Base-by-base conservation (phyloP, 148 eudicot genomes). In the Rhododendron williamsianum region DNA sequence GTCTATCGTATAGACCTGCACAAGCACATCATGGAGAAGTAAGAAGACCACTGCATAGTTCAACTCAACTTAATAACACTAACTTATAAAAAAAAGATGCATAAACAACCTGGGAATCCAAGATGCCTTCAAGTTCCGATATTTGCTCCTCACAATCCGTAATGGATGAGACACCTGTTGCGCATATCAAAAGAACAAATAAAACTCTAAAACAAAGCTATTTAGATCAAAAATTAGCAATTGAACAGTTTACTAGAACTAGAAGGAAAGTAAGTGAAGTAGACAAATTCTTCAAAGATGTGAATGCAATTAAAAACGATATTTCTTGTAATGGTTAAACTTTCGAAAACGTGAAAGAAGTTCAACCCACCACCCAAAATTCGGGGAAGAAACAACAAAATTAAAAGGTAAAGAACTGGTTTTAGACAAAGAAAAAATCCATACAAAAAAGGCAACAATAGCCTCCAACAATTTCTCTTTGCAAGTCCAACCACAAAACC, bases 41-140 rank as follows among this genome's bases (percentile, higher is more conserved):
- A 25, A 30, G 71, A 81, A 54, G 30, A 4, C 45, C 78, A 73
- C 12, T 35, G 35, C 80, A 38, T 9, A 58, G 18, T 35, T 74
- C 21, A 35, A 56, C 56, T 12, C 21, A 35, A 56, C 56, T 12
- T 2, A 67, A 6, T 51, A n/a, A 54, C 4, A 10, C 9, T 46
- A 49, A 83, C 49, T 23, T 43, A 11, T 82, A 35, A 54, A 9
- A 8, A 82, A 35, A 71, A 78, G n/a, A 83, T 35, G 74, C 8
- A 67, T 71, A 84, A 83, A 74, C 74, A 35, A 93, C 95, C 93
- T 88, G 93, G 58, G 92, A 90, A 88, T 93, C 94, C 87, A 92
- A 81, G 52, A 91, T 79, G 82, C 88, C 80, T 89, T 93, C 94
- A 87, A 93, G 93, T 84, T 89, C 89, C 36, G 89, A 82, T 81